Evolutionary conservation across 2,329 filamentous ascomycete genomes (phyloP), one percentile per base, ranked within the genome.

Genomic region (Dactylellina leptospora): DNA sequence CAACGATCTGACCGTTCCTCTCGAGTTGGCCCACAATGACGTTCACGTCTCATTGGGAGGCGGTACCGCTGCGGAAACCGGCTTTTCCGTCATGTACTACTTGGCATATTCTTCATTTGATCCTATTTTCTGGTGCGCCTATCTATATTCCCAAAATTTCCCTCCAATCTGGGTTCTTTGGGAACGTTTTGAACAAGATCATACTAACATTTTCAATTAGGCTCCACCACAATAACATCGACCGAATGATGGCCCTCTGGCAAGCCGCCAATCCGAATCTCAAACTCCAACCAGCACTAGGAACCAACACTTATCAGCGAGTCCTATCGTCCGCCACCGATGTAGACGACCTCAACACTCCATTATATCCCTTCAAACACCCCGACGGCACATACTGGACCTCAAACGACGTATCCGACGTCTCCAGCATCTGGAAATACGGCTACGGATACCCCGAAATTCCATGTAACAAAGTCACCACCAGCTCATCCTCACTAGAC

Each of bases 241-340:
- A 77, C 30, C 75, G 76, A 18, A 59, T 77, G 36, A 63, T 63
- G 23, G 75, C 76, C 6, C 76, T 77, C 30, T 77, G 76, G 75
- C 76, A 77, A 51, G 75, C 75, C 9, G 55, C 74, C 10, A 69
- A 76, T 62, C 76, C 75, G 6, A 53, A 23, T 2, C 38, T 66
- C 13, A 28, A 23, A 9, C 47, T 76, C 1, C 6, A 30, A 1
- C 68, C 70, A 18, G 62, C 63, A 9, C 10, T 25, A 8, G 73
- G 66, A 3, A 59, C 53, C 28, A 33, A 30, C 10, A 75, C 74
- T 23, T 76, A 74, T 28, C 74, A 66, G 11, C 68, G 74, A n/a
- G 64, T 66, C 10, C 42, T 58, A 20, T 25, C 18, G 22, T 33
- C 10, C 13, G 6, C 8, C 11, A 71, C 44, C 8, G 30, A 53